Evolutionary conservation across 805 yeast genomes (phyloP).

Genomic region (Wickerhamiella brachini): DNA sequence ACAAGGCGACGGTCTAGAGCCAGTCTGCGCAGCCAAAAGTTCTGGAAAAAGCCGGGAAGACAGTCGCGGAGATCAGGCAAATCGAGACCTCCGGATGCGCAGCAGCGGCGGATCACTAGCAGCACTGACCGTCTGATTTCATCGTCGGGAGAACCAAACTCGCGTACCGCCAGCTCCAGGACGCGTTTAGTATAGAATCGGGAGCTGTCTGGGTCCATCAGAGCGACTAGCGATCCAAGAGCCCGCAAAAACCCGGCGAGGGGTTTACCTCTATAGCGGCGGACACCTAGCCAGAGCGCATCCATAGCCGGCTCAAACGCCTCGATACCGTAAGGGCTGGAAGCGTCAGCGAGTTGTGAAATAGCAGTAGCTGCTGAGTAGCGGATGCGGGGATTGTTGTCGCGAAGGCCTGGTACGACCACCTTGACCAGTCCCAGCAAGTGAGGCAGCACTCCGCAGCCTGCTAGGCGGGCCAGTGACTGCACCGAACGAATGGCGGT

Average conservation of each 20-base stretch:
- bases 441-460: slow-evolving; percentile 64
- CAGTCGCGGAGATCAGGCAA: slow-evolving; percentile 38
- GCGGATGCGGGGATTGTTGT: slow-evolving; percentile 55
- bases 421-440: slow-evolving; percentile 52
- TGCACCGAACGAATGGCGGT: slow-evolving; percentile 70
- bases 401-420: slow-evolving; percentile 42
- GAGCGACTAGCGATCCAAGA: slow-evolving; percentile 65
- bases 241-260: slow-evolving; percentile 67
- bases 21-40: slow-evolving; percentile 71
- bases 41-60: slow-evolving; percentile 46
- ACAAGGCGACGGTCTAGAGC: slow-evolving; percentile 42
- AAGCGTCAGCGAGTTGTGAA: slow-evolving; percentile 63
- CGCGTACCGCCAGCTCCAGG: slow-evolving; percentile 50
- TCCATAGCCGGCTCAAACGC: slow-evolving; percentile 64
- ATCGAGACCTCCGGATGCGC: slow-evolving; percentile 43
- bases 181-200: slow-evolving; percentile 65
- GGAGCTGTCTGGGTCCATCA: slow-evolving; percentile 76
- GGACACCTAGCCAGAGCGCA: slow-evolving; percentile 68
- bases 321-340: slow-evolving; percentile 81
- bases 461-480: slow-evolving; percentile 55
- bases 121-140: slow-evolving; percentile 71
- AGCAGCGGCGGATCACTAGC: slow-evolving; percentile 51
- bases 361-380: slow-evolving; percentile 59
- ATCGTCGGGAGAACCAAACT: slow-evolving; percentile 71
- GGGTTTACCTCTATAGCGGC: slow-evolving; percentile 61